A percentile compares a stretch with the other conserved stretches of the same genome.
phyloP scores from a whole-genome alignment of 768 basidiomycete species.

The Clitopilus hobsonii region DNA sequence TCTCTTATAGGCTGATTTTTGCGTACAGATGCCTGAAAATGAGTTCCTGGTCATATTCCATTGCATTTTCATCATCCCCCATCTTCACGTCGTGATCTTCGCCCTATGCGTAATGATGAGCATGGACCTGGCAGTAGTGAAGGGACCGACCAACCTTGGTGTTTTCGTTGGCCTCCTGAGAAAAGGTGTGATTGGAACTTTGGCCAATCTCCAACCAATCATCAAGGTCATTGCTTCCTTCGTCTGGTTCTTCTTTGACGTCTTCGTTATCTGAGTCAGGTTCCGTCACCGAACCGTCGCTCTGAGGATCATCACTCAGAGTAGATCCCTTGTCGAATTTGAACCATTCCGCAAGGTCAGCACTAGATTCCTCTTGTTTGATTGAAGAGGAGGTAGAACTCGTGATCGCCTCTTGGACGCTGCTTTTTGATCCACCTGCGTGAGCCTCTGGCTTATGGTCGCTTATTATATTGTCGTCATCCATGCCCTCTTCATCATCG shows the following conservation, averaged over 20 bases:
- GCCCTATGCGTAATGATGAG: no score
- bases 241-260: slow-evolving; percentile 30
- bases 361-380: no score
- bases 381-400: no score
- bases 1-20: not conserved
- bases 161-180: not conserved
- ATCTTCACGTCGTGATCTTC: slow-evolving; percentile 56
- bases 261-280: slow-evolving; percentile 68
- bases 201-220: slow-evolving; percentile 36
- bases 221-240: slow-evolving; percentile 26
- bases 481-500: slow-evolving; percentile 25
- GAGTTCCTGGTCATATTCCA: slow-evolving; percentile 72
- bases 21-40: slow-evolving; percentile 84
- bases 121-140: not conserved
- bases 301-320: slow-evolving; percentile 19
- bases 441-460: no score
- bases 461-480: slow-evolving; percentile 11
- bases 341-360: slow-evolving; percentile 57
- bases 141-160: not conserved
- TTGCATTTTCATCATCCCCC: slow-evolving; percentile 66
- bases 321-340: slow-evolving; percentile 35
- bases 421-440: no score
- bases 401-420: no score
- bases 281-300: slow-evolving; percentile 57
- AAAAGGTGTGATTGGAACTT: not conserved